Percentiles rank a stretch among this genome's conserved stretches.
These are phyloP conservation scores for Collybia mongolica DNA, from an alignment of 768 basidiomycete species.

Conservation along the genomic window DNA sequence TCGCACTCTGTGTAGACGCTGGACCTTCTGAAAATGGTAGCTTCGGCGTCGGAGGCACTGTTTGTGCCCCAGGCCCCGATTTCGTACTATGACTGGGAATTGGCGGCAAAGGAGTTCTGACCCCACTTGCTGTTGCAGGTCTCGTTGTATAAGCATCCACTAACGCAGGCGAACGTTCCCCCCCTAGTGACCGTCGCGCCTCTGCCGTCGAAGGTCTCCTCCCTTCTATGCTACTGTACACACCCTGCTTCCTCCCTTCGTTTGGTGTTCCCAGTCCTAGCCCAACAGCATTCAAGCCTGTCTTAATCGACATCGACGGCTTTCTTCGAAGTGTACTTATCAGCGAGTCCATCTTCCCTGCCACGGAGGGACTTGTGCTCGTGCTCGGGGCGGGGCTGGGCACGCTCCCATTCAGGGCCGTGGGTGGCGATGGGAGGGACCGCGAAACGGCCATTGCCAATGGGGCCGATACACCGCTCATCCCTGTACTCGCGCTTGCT, in stretches of 20 bases:
- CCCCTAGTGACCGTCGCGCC: too few species aligned
- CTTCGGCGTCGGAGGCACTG: conserved; percentile 8
- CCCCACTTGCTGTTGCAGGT: background rate
- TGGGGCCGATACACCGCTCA: conserved; percentile 10
- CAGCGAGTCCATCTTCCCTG: conserved; percentile 19
- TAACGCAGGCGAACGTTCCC: too few species aligned
- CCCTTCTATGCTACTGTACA: too few species aligned
- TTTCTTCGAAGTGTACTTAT: conserved; percentile 30
- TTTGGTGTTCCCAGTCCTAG: background rate
- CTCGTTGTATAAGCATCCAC: background rate
- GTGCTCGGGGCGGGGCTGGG: background rate
- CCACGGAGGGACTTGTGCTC: background rate
- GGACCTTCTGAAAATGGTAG: conserved; percentile 8
- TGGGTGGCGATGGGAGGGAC: conserved; percentile 11
- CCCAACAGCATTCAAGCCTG: background rate
- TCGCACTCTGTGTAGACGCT: too few species aligned
- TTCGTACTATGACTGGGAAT: too few species aligned
- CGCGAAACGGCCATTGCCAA: conserved; percentile 19
- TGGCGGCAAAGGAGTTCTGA: background rate
- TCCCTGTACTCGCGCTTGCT: conserved; percentile 7
- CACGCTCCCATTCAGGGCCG: background rate
- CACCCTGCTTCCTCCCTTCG: too few species aligned
- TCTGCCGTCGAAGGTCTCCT: too few species aligned
- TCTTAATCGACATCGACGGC: conserved; percentile 27
- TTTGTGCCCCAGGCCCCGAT: background rate